Evolutionary conservation across 2,329 filamentous ascomycete species (phyloP), one percentile per base, ranked within the genome.

Genomic region (Kalaharituber pfeilii): DNA sequence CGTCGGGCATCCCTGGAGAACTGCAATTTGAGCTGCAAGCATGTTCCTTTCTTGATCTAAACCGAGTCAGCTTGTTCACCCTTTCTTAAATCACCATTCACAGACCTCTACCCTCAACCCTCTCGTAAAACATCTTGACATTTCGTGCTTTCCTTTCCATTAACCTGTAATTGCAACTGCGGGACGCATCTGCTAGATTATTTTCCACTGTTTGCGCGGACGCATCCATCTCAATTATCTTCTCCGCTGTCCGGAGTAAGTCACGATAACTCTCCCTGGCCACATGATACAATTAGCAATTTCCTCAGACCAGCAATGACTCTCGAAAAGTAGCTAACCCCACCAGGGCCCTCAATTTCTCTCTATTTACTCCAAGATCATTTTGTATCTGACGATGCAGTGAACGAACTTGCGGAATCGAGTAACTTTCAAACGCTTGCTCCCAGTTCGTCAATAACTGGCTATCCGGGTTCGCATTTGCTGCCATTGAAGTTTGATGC

Each of bases 271-370:
- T 77, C 62, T 76, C 72, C 20, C 77, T 80, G 61, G 22, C 49
- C 25, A 11, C 9, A 45, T 52, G 22, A n/a, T n/a, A n/a, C n/a
- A n/a, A 42, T 33, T 53, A 49, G 26, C 56, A 52, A 52, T 27
- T 47, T 42, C 53, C 49, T 50, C 42, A 20, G 24, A 49, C 30
- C 39, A 33, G 39, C 49, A 45, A 45, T 49, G n/a, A n/a, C n/a
- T n/a, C n/a, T n/a, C n/a, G n/a, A n/a, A n/a, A n/a, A n/a, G n/a
- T n/a, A n/a, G 54, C 72, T 55, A 71, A 79, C 77, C 80, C 80
- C 59, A 83, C 80, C 54, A 82, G 73, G 60, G 76, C 75, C 62
- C 80, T 74, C 62, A 83, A 71, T 69, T 79, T 80, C 68, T 80
- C 76, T 64, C 75, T 76, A 67, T 82, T 81, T 62, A 77, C 78